Percentiles rank a stretch among this genome's conserved stretches.
These are phyloP conservation scores for Venustampulla echinocandica DNA, from an alignment of 495 filamentous ascomycete species.

Conservation along the genomic window DNA sequence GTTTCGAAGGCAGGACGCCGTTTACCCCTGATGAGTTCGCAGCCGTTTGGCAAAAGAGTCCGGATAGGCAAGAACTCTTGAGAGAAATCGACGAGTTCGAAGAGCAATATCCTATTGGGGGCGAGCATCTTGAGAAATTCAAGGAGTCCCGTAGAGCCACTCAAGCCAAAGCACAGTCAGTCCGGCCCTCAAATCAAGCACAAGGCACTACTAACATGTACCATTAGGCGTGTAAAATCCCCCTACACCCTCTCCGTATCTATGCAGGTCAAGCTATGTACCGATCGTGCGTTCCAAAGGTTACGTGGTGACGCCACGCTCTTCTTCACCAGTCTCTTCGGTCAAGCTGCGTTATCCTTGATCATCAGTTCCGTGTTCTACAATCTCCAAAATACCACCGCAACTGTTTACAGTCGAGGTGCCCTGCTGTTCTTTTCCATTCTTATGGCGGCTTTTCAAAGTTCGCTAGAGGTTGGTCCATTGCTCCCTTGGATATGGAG, in stretches of 20 bases:
- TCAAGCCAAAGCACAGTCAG: constrained; percentile 17
- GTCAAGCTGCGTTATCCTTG: constrained; percentile 64
- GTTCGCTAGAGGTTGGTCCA: constrained; percentile 54
- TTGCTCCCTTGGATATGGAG: not conserved
- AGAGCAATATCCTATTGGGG: constrained; percentile 49
- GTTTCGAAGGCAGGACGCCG: constrained; percentile 57
- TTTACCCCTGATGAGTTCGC: constrained; percentile 74
- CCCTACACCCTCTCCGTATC: constrained; percentile 68
- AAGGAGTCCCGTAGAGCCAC: constrained; percentile 46
- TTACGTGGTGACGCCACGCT: constrained; percentile 64
- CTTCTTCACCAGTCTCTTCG: constrained; percentile 60
- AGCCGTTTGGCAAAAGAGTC: constrained; percentile 61
- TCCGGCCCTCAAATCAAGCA: too few species aligned
- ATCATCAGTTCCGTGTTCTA: constrained; percentile 80
- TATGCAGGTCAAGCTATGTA: constrained; percentile 65
- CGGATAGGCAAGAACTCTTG: constrained; percentile 55
- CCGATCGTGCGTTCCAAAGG: constrained; percentile 63
- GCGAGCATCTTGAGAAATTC: constrained; percentile 58
- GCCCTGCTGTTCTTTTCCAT: constrained; percentile 83
- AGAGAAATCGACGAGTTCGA: constrained; percentile 66
- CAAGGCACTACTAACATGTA: constrained; percentile 6
- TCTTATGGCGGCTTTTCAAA: constrained; percentile 77
- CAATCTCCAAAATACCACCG: constrained; percentile 53
- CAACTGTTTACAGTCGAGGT: constrained; percentile 70
- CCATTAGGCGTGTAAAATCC: constrained; percentile 43